A percentile compares a stretch with the other conserved stretches of the same genome.
phyloP scores from a whole-genome alignment of 805 yeast species.

The Debaryomyces maramus region DNA sequence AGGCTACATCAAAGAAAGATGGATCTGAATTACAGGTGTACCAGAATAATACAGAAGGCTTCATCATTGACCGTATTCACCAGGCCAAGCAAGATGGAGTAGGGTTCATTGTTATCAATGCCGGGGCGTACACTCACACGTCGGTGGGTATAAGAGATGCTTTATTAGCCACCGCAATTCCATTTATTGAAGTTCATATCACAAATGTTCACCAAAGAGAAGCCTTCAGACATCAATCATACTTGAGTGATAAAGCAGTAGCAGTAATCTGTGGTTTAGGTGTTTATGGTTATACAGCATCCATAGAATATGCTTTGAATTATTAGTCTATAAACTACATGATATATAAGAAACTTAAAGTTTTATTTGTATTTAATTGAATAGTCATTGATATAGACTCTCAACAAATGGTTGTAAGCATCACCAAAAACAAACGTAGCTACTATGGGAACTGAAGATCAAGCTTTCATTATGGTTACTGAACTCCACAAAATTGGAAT shows the following conservation, averaged over 20 bases:
- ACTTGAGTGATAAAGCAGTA: conserved; percentile 48
- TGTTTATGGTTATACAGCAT: conserved; percentile 42
- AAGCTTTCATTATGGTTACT: too few species aligned
- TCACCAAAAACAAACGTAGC: too few species aligned
- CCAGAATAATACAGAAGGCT: conserved; percentile 50
- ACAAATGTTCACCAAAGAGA: conserved; percentile 54
- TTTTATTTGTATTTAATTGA: too few species aligned
- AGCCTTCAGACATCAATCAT: conserved; percentile 50
- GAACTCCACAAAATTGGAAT: too few species aligned
- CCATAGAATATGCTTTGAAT: conserved; percentile 41
- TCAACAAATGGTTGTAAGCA: too few species aligned
- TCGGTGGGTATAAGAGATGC: conserved; percentile 54
- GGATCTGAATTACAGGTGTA: conserved; percentile 33
- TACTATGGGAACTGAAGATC: too few species aligned
- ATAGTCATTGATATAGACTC: too few species aligned
- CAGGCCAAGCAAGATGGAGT: conserved; percentile 44
- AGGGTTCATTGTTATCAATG: conserved; percentile 49
- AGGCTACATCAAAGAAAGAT: conserved; percentile 28
- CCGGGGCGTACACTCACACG: conserved; percentile 55
- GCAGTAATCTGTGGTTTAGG: conserved; percentile 47
- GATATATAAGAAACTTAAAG: too few species aligned
- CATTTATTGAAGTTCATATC: conserved; percentile 51
- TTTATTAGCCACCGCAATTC: conserved; percentile 47
- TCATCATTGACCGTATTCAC: conserved; percentile 47
- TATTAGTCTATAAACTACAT: too few species aligned